Conservation (phyloP, 805 yeast species). For the Kodamaea neixiangensis region DNA sequence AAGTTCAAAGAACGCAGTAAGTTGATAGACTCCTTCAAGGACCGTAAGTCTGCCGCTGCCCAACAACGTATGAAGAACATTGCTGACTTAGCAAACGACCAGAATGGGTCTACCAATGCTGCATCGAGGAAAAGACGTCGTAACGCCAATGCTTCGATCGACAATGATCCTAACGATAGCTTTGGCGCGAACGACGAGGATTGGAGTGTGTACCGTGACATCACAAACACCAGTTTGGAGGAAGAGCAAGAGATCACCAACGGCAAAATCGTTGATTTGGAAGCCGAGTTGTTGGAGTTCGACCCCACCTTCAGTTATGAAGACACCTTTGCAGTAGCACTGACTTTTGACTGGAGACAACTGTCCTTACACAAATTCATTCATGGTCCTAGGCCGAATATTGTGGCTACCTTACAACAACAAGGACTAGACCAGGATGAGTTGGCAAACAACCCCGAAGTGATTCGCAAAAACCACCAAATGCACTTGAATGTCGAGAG, state of each 20-base stretch:
- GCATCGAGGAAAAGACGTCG: constrained; percentile 48
- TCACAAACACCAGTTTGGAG: constrained; percentile 72
- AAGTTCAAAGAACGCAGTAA: constrained; percentile 67
- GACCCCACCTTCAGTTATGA: constrained; percentile 88
- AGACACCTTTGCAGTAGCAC: constrained; percentile 74
- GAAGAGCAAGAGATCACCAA: constrained; percentile 80
- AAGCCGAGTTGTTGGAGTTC: constrained; percentile 71
- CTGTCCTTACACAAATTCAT: constrained; percentile 79
- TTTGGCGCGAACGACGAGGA: constrained; percentile 96
- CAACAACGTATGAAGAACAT: constrained; percentile 90
- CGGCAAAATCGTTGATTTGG: constrained; percentile 58
- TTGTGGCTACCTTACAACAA: constrained; percentile 51
- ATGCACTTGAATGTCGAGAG: constrained; percentile 89
- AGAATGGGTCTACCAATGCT: constrained; percentile 48
- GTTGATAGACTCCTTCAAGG: constrained; percentile 74
- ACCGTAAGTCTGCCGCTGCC: constrained; percentile 88
- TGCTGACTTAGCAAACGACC: constrained; percentile 83
- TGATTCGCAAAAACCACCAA: constrained; percentile 85
- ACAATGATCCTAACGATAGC: constrained; percentile 89
- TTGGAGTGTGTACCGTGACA: constrained; percentile 88
- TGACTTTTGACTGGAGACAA: constrained; percentile 76
- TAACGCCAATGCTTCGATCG: constrained; percentile 63
- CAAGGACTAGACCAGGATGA: constrained; percentile 45
- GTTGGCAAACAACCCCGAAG: constrained; percentile 54
- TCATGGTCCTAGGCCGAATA: constrained; percentile 87